These are phyloP conservation scores for Saccharomycopsis phalli DNA, from an alignment of 1,139 yeast genomes.

Conservation along the genomic window DNA sequence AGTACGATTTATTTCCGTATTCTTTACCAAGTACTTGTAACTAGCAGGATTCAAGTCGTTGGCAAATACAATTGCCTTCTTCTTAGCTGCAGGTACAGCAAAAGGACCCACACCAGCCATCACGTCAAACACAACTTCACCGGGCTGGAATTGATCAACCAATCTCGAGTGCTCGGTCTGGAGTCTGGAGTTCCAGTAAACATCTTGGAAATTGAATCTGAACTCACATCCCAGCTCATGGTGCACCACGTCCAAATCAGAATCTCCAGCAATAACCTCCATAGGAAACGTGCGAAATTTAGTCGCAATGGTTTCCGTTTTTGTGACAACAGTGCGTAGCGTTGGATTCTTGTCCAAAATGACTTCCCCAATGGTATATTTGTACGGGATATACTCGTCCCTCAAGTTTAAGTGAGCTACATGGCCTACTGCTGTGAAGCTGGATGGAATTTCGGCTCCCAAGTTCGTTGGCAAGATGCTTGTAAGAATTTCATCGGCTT, in stretches of 20 bases:
- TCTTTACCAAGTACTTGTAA: slow-evolving; percentile 56
- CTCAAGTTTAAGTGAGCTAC: slow-evolving; percentile 86
- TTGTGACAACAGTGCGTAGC: slow-evolving; percentile 88
- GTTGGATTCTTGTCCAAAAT: slow-evolving; percentile 77
- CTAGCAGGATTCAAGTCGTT: slow-evolving; percentile 92
- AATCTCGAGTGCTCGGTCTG: slow-evolving; percentile 90
- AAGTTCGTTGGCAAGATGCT: slow-evolving; percentile 69
- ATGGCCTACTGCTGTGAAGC: slow-evolving; percentile 93
- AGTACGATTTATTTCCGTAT: slow-evolving; percentile 59
- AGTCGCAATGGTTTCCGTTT: slow-evolving; percentile 78
- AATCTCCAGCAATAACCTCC: slow-evolving; percentile 85
- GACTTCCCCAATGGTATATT: slow-evolving; percentile 76
- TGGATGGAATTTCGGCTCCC: slow-evolving; percentile 72
- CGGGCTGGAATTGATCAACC: slow-evolving; percentile 47
- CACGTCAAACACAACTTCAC: slow-evolving; percentile 83
- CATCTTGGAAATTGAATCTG: slow-evolving; percentile 82
- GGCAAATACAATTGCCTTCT: slow-evolving; percentile 70
- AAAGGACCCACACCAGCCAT: slow-evolving; percentile 99
- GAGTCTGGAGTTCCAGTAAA: slow-evolving; percentile 94
- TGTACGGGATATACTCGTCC: slow-evolving; percentile 79
- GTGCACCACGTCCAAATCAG: slow-evolving; percentile 63
- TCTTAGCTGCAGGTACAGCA: slow-evolving; percentile 92
- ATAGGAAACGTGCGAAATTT: slow-evolving; percentile 86
- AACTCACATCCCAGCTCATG: slow-evolving; percentile 82
- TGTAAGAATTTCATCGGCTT: slow-evolving; percentile 71